phyloP scores from a whole-genome alignment of 768 basidiomycete genomes.

The Amanita jacksonii region DNA sequence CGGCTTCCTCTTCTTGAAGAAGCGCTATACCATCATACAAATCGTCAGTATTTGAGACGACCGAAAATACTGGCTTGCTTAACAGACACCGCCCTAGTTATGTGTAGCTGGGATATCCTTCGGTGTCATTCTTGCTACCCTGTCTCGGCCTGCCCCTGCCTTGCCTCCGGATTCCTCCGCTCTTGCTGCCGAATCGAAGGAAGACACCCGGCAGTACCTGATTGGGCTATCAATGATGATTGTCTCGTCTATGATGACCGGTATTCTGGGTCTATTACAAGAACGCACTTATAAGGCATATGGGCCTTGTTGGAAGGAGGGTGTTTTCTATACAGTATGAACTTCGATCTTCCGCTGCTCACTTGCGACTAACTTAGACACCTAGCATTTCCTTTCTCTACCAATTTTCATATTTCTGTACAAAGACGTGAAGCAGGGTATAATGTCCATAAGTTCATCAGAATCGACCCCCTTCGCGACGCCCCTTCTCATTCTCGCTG shows the following conservation, averaged over 20 bases:
- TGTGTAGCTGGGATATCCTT: conserved; percentile 59
- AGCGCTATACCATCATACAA: conserved; percentile 49
- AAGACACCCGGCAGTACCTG: conserved; percentile 39
- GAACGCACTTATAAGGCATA: conserved; percentile 66
- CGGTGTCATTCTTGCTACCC: conserved; percentile 66
- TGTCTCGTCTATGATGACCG: conserved; percentile 56
- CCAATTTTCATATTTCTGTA: conserved; percentile 62
- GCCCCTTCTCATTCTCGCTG: conserved; percentile 47
- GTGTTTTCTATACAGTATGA: conserved; percentile 71
- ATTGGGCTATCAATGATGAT: conserved; percentile 64
- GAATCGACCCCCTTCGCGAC: conserved; percentile 22
- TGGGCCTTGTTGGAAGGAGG: conserved; percentile 77
- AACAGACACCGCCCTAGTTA: conserved; percentile 25
- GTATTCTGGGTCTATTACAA: conserved; percentile 63
- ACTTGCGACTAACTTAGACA: background rate
- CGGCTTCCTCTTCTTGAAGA: conserved; percentile 49
- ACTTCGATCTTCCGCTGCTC: background rate
- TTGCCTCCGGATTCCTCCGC: conserved; percentile 13
- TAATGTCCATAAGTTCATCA: conserved; percentile 35
- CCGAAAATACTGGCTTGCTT: background rate
- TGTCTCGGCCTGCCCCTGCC: conserved; percentile 40
- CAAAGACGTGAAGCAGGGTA: conserved; percentile 45
- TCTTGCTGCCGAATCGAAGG: conserved; percentile 14
- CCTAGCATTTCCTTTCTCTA: conserved; percentile 70
- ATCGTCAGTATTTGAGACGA: conserved; percentile 33